Conservation (phyloP, 2,329 filamentous ascomycete species). For the Aspergillus tubingensis region DNA sequence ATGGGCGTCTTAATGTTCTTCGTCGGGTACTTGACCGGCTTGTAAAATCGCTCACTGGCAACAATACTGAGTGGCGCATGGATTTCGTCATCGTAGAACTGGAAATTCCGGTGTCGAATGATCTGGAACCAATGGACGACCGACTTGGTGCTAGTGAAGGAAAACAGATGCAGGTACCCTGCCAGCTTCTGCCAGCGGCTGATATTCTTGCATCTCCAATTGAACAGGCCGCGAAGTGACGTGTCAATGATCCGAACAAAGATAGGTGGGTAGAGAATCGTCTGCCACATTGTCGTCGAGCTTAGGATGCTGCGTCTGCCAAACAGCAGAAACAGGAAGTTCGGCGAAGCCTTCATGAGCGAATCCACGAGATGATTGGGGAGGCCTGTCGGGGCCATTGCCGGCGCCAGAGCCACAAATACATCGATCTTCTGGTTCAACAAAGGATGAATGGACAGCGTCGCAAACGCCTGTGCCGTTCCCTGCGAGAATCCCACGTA, state of each 20-base stretch:
- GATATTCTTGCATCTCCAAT: conserved; percentile 86
- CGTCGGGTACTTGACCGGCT: conserved; percentile 93
- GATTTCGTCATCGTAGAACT: conserved; percentile 97
- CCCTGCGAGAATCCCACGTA: conserved; percentile 98
- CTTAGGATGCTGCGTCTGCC: conserved; percentile 87
- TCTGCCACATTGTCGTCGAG: conserved; percentile 96
- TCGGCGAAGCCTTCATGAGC: conserved; percentile 88
- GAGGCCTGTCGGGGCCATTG: conserved; percentile 91
- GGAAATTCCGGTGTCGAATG: conserved; percentile 91
- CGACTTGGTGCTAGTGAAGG: conserved; percentile 92
- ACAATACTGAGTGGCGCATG: conserved; percentile 72
- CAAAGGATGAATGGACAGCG: conserved; percentile 85
- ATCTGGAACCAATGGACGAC: conserved; percentile 99
- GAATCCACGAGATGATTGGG: conserved; percentile 90
- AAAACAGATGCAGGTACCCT: conserved; percentile 93
- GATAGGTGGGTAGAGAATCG: conserved; percentile 89
- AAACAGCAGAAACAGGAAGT: conserved; percentile 89
- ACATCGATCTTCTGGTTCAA: conserved; percentile 93
- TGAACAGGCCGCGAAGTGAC: conserved; percentile 79
- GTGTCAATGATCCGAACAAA: conserved; percentile 87
- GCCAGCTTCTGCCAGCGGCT: conserved; percentile 85
- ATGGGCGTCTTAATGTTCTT: conserved; percentile 96
- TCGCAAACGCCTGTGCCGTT: conserved; percentile 93
- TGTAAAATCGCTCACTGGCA: conserved; percentile 81
- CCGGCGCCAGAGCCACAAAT: conserved; percentile 92